Conservation (phyloP, 1,284 basidiomycete genomes). For the Moesziomyces antarcticus region DNA sequence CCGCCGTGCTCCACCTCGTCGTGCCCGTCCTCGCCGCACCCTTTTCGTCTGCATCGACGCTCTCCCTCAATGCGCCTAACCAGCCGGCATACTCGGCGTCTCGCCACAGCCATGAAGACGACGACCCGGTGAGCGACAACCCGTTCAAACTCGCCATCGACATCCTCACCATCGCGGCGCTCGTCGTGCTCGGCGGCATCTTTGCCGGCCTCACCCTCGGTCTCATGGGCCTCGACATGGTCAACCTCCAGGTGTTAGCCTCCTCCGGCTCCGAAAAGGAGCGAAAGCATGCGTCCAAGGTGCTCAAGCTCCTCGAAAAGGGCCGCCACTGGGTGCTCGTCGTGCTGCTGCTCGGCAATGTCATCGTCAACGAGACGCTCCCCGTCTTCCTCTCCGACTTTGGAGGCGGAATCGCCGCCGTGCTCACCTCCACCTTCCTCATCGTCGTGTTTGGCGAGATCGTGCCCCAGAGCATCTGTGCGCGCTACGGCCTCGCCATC, state of each 20-base stretch:
- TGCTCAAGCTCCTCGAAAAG: conserved; percentile 76
- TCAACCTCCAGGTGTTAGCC: conserved; percentile 86
- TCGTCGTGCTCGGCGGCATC: conserved; percentile 69
- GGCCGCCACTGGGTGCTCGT: conserved; percentile 91
- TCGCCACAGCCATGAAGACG: conserved; percentile 23
- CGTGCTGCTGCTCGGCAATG: conserved; percentile 85
- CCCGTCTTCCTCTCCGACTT: conserved; percentile 68
- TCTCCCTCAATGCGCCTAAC: conserved; percentile 2
- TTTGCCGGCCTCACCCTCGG: conserved; percentile 81
- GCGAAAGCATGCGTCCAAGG: conserved; percentile 69
- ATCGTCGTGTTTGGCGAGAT: conserved; percentile 71
- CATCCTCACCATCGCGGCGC: conserved; percentile 55
- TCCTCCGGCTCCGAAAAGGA: conserved; percentile 79
- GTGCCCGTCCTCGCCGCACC: conserved; percentile 35
- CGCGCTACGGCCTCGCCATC: conserved; percentile 88
- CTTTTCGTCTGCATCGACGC: conserved; percentile 3
- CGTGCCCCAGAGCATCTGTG: conserved; percentile 74
- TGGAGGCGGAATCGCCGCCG: conserved; percentile 63
- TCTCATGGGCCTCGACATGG: conserved; percentile 92
- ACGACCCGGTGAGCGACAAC: conserved; percentile 42
- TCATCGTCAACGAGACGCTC: conserved; percentile 75
- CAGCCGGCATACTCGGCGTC: neutral
- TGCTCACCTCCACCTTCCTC: conserved; percentile 63
- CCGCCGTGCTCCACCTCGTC: conserved; percentile 44
- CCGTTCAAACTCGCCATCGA: conserved; percentile 54